Conservation (phyloP, 495 filamentous ascomycete genomes). For the Astrothelium subdiscretum region DNA sequence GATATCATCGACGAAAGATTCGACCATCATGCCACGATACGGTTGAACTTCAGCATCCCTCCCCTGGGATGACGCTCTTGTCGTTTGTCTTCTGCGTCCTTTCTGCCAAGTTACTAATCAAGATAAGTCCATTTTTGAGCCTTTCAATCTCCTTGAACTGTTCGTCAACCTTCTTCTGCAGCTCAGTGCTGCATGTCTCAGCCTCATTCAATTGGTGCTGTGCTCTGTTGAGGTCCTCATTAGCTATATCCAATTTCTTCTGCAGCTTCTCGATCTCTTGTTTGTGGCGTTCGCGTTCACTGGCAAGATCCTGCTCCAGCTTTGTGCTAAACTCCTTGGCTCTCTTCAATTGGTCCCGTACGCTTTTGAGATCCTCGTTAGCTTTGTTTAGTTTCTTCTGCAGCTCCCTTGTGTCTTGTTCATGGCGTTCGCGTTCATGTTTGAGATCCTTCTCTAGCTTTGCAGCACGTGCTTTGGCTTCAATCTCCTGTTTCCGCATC, state of each 20-base stretch:
- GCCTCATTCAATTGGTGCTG: not conserved
- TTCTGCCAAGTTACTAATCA: not conserved
- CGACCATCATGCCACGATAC: not conserved
- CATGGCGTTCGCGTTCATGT: not conserved
- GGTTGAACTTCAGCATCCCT: not conserved
- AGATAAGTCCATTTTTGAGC: not conserved
- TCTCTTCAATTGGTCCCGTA: not conserved
- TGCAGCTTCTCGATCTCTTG: not conserved
- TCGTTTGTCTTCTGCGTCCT: not conserved
- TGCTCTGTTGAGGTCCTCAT: not conserved
- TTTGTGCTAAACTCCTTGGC: not conserved
- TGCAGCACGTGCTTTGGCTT: not conserved
- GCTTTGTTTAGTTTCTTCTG: not conserved
- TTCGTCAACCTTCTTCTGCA: not conserved
- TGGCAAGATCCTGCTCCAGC: not conserved
- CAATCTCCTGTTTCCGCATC: not conserved
- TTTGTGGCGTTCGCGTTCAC: not conserved
- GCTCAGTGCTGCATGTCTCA: not conserved
- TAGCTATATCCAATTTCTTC: not conserved
- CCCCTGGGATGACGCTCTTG: not conserved
- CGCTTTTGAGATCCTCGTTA: not conserved
- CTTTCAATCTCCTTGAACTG: not conserved
- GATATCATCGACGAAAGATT: not conserved
- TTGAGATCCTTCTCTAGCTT: not conserved
- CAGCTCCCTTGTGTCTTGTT: not conserved